These are phyloP conservation scores for Trypanosoma rangeli DNA, from an alignment of 208 protist genomes.

Conservation along the genomic window DNA sequence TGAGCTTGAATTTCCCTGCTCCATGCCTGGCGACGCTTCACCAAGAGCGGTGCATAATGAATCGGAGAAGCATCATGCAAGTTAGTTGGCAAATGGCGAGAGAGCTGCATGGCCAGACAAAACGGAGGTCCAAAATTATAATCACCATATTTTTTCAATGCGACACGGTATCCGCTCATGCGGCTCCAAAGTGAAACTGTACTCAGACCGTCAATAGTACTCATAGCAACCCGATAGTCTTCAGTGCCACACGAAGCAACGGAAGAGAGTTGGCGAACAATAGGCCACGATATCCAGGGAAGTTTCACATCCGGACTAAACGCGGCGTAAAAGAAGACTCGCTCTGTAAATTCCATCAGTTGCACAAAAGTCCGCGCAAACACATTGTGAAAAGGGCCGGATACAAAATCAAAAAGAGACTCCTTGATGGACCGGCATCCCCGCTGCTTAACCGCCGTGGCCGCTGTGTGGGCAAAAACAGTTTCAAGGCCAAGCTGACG, in stretches of 20 bases:
- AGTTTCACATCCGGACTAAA: conserved; percentile 11
- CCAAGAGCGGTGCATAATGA: conserved; percentile 19
- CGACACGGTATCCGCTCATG: conserved; percentile 15
- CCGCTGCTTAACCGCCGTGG: conserved; percentile 31
- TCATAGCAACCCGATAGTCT: background rate
- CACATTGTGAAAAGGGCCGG: conserved; percentile 25
- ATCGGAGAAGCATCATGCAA: conserved; percentile 29
- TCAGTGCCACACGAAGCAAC: background rate
- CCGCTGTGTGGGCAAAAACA: conserved; percentile 58
- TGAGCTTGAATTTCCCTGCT: background rate
- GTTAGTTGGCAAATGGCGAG: conserved; percentile 27
- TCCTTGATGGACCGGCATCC: conserved; percentile 13
- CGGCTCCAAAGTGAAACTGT: conserved; percentile 12
- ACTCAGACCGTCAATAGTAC: background rate
- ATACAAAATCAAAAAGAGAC: conserved; percentile 24
- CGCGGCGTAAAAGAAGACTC: conserved; percentile 24
- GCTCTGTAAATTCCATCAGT: conserved; percentile 29
- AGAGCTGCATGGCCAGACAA: conserved; percentile 23
- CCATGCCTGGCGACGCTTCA: conserved; percentile 29
- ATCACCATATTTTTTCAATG: conserved; percentile 12
- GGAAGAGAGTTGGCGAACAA: background rate
- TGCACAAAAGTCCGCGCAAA: conserved; percentile 22
- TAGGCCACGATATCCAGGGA: background rate
- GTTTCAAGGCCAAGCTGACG: conserved; percentile 69
- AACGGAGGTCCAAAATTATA: conserved; percentile 22